Conservation (phyloP, 2,329 filamentous ascomycete genomes). For the Fusarium setosum region DNA sequence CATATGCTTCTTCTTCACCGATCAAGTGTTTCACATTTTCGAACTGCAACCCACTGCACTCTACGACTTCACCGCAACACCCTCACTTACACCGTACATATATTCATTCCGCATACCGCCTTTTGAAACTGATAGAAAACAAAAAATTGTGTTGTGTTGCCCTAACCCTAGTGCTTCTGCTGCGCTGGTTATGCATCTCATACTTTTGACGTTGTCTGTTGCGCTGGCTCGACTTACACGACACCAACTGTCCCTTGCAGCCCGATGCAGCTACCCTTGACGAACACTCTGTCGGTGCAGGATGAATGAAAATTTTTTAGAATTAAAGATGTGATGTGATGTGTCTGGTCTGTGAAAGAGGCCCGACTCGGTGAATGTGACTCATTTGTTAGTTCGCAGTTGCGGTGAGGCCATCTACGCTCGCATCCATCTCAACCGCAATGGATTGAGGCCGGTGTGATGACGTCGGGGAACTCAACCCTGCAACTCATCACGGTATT, state of each 20-base stretch:
- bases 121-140: slow-evolving; percentile 23
- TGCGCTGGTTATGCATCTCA: slow-evolving; percentile 27
- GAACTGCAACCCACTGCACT: slow-evolving; percentile 2
- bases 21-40: slow-evolving; percentile 29
- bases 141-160: slow-evolving; percentile 3
- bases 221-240: slow-evolving; percentile 33
- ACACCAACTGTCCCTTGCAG: slow-evolving; percentile 31
- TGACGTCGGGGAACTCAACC: no score
- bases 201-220: slow-evolving; percentile 11
- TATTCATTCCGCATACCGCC: slow-evolving; percentile 29
- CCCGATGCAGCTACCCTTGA: slow-evolving; percentile 18
- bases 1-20: slow-evolving; percentile 26
- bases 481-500: no score
- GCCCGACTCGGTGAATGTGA: neutral
- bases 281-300: slow-evolving; percentile 4
- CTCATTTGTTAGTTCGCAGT: neutral
- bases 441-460: no score
- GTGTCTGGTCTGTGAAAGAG: neutral
- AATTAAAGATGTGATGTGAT: slow-evolving; percentile 15
- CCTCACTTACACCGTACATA: slow-evolving; percentile 14
- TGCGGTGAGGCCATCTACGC: slow-evolving; percentile 36
- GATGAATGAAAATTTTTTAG: neutral
- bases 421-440: no score
- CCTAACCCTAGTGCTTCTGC: slow-evolving; percentile 7
- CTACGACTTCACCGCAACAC: slow-evolving; percentile 28